phyloP scores from a whole-genome alignment of 805 yeast genomes.

The Alloascoidea hylecoeti region DNA sequence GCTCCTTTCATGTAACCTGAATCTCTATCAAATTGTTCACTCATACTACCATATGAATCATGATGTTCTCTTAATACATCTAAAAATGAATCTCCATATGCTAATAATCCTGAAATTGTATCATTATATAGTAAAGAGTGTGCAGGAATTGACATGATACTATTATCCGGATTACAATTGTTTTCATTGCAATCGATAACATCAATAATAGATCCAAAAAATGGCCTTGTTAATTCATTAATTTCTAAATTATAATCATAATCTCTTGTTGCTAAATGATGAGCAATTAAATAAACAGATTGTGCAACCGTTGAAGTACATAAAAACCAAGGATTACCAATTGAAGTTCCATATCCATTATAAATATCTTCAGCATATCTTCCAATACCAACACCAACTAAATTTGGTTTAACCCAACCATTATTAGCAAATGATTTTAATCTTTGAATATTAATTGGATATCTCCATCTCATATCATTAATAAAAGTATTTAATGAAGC shows the following conservation, averaged over 20 bases:
- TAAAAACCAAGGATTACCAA: conserved; percentile 93
- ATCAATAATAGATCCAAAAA: conserved; percentile 3
- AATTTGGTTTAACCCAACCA: conserved; percentile 6
- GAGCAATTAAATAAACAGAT: conserved; percentile 14
- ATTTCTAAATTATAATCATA: conserved; percentile 7
- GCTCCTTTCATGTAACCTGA: conserved; percentile 89
- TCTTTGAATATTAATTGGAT: conserved; percentile 47
- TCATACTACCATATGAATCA: conserved; percentile 56
- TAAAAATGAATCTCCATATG: conserved; percentile 33
- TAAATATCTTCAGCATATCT: conserved; percentile 89
- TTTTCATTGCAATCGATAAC: conserved; percentile 2
- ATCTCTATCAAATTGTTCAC: conserved; percentile 77
- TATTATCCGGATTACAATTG: not conserved
- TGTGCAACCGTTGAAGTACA: conserved; percentile 21
- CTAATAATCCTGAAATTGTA: conserved; percentile 10
- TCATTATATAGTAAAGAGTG: not conserved
- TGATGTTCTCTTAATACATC: conserved; percentile 28
- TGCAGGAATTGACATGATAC: not conserved
- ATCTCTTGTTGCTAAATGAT: conserved; percentile 11
- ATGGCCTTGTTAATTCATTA: conserved; percentile 2
- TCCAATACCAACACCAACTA: conserved; percentile 59
- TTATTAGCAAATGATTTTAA: conserved; percentile 5
- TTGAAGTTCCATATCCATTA: conserved; percentile 42
- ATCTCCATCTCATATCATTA: conserved; percentile 55
- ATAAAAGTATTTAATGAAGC: conserved; percentile 42